These are phyloP conservation scores for Desmodesmus armatus DNA, from an alignment of 139 green algal genomes.

Conservation along the genomic window DNA sequence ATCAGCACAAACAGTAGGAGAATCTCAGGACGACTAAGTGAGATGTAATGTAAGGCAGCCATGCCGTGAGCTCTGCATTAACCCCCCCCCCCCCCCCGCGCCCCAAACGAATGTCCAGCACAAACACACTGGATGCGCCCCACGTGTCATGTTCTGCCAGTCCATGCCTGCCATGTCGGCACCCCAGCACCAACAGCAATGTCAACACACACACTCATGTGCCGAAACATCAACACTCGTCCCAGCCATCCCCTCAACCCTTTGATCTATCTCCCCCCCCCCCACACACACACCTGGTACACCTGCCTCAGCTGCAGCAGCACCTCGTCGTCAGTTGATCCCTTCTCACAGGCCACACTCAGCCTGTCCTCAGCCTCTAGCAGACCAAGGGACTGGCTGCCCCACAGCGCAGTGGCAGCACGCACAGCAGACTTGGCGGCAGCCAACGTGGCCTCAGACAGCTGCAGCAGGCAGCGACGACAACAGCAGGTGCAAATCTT, in stretches of 20 bases:
- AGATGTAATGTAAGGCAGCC: no score
- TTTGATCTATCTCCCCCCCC: no score
- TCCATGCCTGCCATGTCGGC: no score
- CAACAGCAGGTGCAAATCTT: background rate
- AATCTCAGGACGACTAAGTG: no score
- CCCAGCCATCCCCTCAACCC: background rate
- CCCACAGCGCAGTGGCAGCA: constrained; percentile 65
- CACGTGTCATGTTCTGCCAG: no score
- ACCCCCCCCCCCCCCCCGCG: no score
- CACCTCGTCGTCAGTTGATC: constrained; percentile 77
- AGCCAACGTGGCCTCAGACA: constrained; percentile 25
- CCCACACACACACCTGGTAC: constrained; percentile 68
- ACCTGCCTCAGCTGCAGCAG: constrained; percentile 69
- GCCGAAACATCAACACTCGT: background rate
- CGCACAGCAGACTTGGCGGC: constrained; percentile 49
- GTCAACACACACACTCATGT: background rate
- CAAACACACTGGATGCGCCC: no score
- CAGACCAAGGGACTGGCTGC: constrained; percentile 70
- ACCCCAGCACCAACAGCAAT: no score
- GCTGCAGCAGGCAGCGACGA: background rate
- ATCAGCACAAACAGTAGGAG: background rate
- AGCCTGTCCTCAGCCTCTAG: constrained; percentile 95
- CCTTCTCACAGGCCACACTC: constrained; percentile 94
- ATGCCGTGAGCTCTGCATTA: no score
- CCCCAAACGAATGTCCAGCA: no score